Percentiles rank a stretch among this genome's conserved stretches.
Evolutionary conservation across 306 rosid species (phyloP).

Genomic region (Hippophae rhamnoides): DNA sequence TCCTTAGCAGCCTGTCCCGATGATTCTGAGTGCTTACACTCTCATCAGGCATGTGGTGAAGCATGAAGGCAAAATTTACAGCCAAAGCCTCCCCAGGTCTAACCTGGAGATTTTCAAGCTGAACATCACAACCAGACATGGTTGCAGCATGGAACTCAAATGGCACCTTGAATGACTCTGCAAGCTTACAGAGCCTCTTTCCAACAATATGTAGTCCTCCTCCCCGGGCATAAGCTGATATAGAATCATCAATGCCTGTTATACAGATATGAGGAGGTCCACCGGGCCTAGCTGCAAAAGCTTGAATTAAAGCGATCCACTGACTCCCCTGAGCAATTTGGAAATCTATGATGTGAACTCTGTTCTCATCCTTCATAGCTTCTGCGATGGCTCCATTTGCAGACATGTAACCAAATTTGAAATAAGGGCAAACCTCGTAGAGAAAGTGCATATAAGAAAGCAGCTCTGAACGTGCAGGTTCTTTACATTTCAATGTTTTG

Average conservation of each 20-base stretch:
- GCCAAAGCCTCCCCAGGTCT: conserved; percentile 71
- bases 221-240: conserved; percentile 87
- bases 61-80: conserved; percentile 83
- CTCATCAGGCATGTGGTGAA: conserved; percentile 92
- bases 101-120: conserved; percentile 48
- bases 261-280: conserved; percentile 94
- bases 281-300: conserved; percentile 93
- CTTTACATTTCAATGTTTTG: conserved; percentile 68
- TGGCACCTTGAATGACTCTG: conserved; percentile 62
- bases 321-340: conserved; percentile 90
- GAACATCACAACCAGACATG: conserved; percentile 63
- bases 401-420: conserved; percentile 94
- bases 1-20: conserved; percentile 65
- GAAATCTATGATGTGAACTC: conserved; percentile 92
- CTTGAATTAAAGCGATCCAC: conserved; percentile 87
- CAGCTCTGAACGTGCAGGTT: conserved; percentile 68
- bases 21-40: conserved; percentile 87
- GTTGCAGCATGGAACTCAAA: conserved; percentile 74
- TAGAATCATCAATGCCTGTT: conserved; percentile 72
- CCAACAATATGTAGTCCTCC: conserved; percentile 79
- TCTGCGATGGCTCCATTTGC: conserved; percentile 99
- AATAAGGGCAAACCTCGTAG: conserved; percentile 83
- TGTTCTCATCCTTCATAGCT: conserved; percentile 75
- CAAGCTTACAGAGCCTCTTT: conserved; percentile 63
- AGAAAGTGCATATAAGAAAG: conserved; percentile 86